These are phyloP conservation scores for Cordyceps cicadae DNA, from an alignment of 2,329 filamentous ascomycete genomes.

Conservation along the genomic window DNA sequence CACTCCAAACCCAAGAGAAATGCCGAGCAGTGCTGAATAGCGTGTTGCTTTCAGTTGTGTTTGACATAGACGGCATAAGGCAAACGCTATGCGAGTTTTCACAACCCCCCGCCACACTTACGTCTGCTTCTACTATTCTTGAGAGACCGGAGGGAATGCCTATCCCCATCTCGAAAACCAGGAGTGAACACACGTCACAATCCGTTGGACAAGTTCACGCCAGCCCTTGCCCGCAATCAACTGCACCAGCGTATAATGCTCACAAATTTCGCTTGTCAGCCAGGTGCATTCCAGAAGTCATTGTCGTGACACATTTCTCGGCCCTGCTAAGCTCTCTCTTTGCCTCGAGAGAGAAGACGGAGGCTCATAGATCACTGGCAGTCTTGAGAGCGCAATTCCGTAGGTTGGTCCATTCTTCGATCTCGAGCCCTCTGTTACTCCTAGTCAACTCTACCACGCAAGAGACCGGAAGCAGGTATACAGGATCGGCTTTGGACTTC, in stretches of 20 bases:
- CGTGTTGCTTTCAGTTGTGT: conserved; percentile 47
- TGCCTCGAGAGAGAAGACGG: conserved; percentile 34
- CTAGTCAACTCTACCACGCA: conserved; percentile 44
- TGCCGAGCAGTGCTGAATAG: conserved; percentile 35
- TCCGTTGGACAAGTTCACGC: not conserved
- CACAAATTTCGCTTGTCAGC: not conserved
- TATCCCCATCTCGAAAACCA: conserved; percentile 20
- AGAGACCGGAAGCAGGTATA: not conserved
- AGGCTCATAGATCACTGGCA: conserved; percentile 41
- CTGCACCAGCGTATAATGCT: not conserved
- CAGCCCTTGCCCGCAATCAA: not conserved
- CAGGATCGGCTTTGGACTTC: not conserved
- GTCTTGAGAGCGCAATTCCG: conserved; percentile 40
- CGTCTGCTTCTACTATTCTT: not conserved
- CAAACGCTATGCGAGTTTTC: conserved; percentile 48
- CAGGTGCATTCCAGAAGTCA: conserved; percentile 31
- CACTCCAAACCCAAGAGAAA: not conserved
- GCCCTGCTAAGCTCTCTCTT: conserved; percentile 45
- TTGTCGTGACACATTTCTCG: conserved; percentile 49
- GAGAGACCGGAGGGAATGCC: not conserved
- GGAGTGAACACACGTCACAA: conserved; percentile 26
- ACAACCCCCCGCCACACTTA: not conserved
- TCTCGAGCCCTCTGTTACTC: conserved; percentile 40
- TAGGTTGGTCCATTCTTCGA: conserved; percentile 32
- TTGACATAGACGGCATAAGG: conserved; percentile 50